phyloP scores from a whole-genome alignment of 2,329 filamentous ascomycete species.

The Pestalotiopsis sp. region DNA sequence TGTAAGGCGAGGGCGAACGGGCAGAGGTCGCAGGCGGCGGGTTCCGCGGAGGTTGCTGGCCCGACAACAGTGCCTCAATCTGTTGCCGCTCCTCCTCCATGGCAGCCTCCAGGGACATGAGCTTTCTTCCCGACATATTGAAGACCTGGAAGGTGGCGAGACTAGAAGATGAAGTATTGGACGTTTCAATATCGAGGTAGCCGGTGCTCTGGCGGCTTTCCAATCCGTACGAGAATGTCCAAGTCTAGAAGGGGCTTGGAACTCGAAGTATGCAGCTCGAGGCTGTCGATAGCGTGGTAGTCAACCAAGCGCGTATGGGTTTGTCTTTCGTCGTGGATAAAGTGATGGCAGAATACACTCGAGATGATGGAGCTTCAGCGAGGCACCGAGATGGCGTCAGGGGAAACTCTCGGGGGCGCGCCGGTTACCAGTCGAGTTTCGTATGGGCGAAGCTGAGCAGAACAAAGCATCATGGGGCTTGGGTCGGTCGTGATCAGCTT shows the following conservation, averaged over 20 bases:
- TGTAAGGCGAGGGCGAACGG: slow-evolving; percentile 56
- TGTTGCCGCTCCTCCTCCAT: slow-evolving; percentile 35
- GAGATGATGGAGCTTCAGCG: not conserved
- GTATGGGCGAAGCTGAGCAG: slow-evolving; percentile 1
- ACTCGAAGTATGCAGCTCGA: not conserved
- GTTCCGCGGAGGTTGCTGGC: slow-evolving; percentile 22
- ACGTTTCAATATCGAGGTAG: not conserved
- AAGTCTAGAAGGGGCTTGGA: not conserved
- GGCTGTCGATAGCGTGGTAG: not conserved
- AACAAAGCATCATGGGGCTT: not conserved
- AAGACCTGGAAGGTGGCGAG: not conserved
- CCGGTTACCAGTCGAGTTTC: slow-evolving; percentile 8
- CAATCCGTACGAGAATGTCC: too few species aligned
- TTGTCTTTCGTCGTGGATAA: not conserved
- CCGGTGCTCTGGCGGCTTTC: not conserved
- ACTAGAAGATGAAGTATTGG: not conserved
- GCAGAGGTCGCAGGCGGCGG: slow-evolving; percentile 24
- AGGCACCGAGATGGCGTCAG: not conserved
- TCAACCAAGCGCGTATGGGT: not conserved
- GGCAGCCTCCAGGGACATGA: slow-evolving; percentile 34
- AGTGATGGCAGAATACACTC: not conserved
- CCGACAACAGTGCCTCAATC: slow-evolving; percentile 32
- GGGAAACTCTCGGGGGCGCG: slow-evolving; percentile 1
- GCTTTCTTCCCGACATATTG: slow-evolving; percentile 29
- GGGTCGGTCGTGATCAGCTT: not conserved